Evolutionary conservation across 192 early-diverging fungal genomes (phyloP), one percentile per base, ranked within the genome.

Genomic region (Dissophora ornata): DNA sequence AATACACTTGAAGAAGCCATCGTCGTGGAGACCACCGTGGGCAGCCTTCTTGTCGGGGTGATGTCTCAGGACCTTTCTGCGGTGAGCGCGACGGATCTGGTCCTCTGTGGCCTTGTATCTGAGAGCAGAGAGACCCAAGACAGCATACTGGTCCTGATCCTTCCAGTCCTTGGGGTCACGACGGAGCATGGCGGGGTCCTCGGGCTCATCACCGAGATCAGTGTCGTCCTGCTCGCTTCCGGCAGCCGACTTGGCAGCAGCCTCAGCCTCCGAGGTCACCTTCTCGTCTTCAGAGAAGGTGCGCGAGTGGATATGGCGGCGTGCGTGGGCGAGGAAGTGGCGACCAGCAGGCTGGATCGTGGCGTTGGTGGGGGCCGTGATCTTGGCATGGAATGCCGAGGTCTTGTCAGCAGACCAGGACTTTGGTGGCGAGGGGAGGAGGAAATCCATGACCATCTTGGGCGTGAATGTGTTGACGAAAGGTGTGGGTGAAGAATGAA

Each of bases 1-100:
- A 57, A 98, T 93, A 81, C 98, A 99, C 88, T 99, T 99, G 92
- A 99, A 99, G 86, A 98, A 98, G n/a, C 90, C 84, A 84, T 99
- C 98, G 69, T 96, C 94, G 83, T 92, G 92, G 32, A 82, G 77
- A 47, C 84, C 80, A 32, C 89, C 90, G 67, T 88, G 86, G 42
- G 84, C 85, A 19, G 93, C 93, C 87, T 97, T 97, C 92, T 99
- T 99, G 85, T 99, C 98, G 38, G 98, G 98, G 78, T 99, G 98
- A 87, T 98, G 96, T 48, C 93, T 92, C 53, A 99, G 89, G 34
- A 98, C 98, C 89, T 97, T 98, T 57, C 87, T 84, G 73, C 95
- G 91, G 82, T 96, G 68, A 24, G 95, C 91, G 59, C 87, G 86
- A 87, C 96, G 94, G 79, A 99, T 94, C 69, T 99, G 93, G 36